Evolutionary conservation across 2,329 filamentous ascomycete genomes (phyloP).

Genomic region (Neofusicoccum kwambonambiense): DNA sequence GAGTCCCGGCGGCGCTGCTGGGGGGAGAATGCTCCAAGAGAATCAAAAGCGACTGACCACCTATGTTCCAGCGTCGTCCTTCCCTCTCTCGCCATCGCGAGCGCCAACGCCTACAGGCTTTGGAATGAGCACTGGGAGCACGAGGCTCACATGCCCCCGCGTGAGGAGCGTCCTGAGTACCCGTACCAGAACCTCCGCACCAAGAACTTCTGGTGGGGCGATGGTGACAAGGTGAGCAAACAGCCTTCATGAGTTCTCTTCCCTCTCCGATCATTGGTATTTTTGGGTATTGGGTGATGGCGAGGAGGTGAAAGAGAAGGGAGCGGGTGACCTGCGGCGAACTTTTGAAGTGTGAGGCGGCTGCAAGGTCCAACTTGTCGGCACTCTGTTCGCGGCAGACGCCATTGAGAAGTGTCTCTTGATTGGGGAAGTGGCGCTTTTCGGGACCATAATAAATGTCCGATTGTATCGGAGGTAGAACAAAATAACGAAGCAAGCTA

Average conservation of each 20-base stretch:
- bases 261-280: background rate
- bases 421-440: background rate
- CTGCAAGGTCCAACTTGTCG: background rate
- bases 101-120: conserved; percentile 82
- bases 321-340: background rate
- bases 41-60: background rate
- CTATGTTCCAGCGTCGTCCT: conserved; percentile 63
- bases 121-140: conserved; percentile 99
- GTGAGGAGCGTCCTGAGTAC: conserved; percentile 91
- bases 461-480: background rate
- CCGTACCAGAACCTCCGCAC: conserved; percentile 95
- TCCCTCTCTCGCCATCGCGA: conserved; percentile 69
- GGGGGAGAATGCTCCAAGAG: no score
- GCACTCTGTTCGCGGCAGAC: no score
- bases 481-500: background rate
- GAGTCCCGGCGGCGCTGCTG: background rate
- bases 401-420: background rate
- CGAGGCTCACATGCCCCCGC: conserved; percentile 77
- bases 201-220: conserved; percentile 93
- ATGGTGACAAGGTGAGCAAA: conserved; percentile 82
- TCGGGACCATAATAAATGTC: background rate
- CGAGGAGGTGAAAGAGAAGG: background rate
- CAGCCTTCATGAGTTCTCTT: background rate
- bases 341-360: background rate
- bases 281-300: background rate